Conservation (phyloP, 495 filamentous ascomycete species). For the Podospora fimiseda region DNA sequence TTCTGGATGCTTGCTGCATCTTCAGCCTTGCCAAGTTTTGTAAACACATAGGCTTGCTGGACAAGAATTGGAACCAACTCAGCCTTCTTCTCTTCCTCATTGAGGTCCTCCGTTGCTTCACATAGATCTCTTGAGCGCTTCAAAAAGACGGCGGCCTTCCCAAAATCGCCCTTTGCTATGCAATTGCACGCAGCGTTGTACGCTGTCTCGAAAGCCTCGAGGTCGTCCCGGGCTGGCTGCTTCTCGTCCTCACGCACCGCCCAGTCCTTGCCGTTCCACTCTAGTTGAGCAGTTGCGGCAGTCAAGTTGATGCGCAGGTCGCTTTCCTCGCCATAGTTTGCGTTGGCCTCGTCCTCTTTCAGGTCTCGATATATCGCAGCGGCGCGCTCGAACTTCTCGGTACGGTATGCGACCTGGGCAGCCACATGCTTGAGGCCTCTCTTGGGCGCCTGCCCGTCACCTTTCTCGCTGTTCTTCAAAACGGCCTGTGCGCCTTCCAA, state of each 20-base stretch:
- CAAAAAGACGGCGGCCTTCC: slow-evolving; percentile 68
- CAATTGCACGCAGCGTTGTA: slow-evolving; percentile 88
- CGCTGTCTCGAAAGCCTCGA: slow-evolving; percentile 87
- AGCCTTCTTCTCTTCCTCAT: slow-evolving; percentile 71
- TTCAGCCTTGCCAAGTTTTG: slow-evolving; percentile 61
- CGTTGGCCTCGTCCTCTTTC: slow-evolving; percentile 35
- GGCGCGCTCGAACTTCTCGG: slow-evolving; percentile 71
- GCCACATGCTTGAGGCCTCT: slow-evolving; percentile 70
- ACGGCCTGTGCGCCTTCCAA: slow-evolving; percentile 64
- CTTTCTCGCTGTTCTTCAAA: slow-evolving; percentile 36
- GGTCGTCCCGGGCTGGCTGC: slow-evolving; percentile 62
- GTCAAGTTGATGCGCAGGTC: slow-evolving; percentile 81
- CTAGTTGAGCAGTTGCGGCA: slow-evolving; percentile 77
- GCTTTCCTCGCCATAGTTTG: slow-evolving; percentile 62
- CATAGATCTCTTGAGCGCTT: slow-evolving; percentile 84
- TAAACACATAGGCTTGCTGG: slow-evolving; percentile 77
- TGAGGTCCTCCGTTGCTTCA: slow-evolving; percentile 72
- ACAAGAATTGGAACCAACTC: slow-evolving; percentile 82
- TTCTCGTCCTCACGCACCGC: slow-evolving; percentile 32
- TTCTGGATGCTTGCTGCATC: slow-evolving; percentile 65
- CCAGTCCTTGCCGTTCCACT: slow-evolving; percentile 61
- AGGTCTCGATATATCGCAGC: slow-evolving; percentile 64
- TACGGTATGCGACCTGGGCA: slow-evolving; percentile 81
- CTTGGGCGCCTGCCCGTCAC: neutral
- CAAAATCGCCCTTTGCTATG: slow-evolving; percentile 72